Conservation (phyloP, 164 flowering plant genomes). For the Vitis vinifera region DNA sequence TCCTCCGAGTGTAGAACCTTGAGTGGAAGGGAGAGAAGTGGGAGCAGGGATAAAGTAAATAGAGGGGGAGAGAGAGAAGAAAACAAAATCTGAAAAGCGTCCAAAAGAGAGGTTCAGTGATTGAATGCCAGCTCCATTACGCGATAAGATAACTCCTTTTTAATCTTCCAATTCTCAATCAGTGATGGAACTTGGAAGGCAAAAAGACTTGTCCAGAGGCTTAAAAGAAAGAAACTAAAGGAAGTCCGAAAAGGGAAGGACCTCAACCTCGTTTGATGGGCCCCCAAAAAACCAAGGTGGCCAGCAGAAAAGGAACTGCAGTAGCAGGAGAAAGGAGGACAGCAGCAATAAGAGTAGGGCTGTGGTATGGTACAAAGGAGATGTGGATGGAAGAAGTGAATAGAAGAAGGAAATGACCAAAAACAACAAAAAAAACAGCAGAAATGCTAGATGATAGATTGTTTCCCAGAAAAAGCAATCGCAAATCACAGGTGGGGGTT, state of each 20-base stretch:
- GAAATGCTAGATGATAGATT: not conserved
- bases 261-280: slow-evolving; percentile 36
- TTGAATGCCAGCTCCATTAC: slow-evolving; percentile 31
- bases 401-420: slow-evolving; percentile 16
- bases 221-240: slow-evolving; percentile 19
- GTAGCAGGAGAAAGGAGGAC: not conserved
- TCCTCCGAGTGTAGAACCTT: not conserved
- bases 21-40: not conserved
- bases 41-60: not conserved
- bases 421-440: not conserved
- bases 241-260: slow-evolving; percentile 22
- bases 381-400: slow-evolving; percentile 2
- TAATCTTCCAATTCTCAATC: not conserved
- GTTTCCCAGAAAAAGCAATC: slow-evolving; percentile 1
- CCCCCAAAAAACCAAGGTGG: slow-evolving; percentile 15
- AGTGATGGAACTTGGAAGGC: slow-evolving; percentile 28
- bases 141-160: slow-evolving; percentile 8
- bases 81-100: slow-evolving; percentile 18
- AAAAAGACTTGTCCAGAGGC: slow-evolving; percentile 15
- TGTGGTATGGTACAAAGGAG: not conserved
- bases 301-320: not conserved
- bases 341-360: not conserved
- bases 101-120: slow-evolving; percentile 9
- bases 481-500: slow-evolving; percentile 1
- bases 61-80: slow-evolving; percentile 11